Base-by-base conservation (phyloP, 768 basidiomycete genomes). In the Podaxis sp. region DNA sequence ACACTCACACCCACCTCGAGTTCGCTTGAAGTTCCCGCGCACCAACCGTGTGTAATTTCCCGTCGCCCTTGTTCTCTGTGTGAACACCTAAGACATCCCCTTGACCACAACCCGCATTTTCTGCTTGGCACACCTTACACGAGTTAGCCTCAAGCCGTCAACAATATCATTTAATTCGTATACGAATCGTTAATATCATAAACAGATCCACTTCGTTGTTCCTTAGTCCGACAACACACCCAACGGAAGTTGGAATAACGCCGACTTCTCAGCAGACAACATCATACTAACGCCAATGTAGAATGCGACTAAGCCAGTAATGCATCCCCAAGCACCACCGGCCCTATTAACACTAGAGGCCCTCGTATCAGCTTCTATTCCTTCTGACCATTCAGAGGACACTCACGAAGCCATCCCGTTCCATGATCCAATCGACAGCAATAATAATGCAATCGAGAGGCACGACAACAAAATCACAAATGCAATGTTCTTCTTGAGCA, bases 281-380 rank as follows among this genome's bases (percentile, higher is more conserved):
- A 83, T 64, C 46, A 80, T 76, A 37, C 72, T 68, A 13, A 81
- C 60, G 40, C 78, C 81, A 56, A 80, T 77, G 65, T 83, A 83
- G 67, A 76, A 82, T 1, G 81, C 82, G 33, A 81, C 70, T 28
- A 82, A 69, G 0, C 76, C 78, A 1, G 76, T 77, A 11, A 78
- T 69, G 51, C 80, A 70, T 30, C 81, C 81, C 12, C 78, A 68
- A 1, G 66, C 72, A 13, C 81, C 81, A 15, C 80, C 82, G 0
- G 74, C 78, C 41, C 74, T 78, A 40, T 71, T 73, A 11, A 76
- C 58, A 22, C 79, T 77, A 57, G 10, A 53, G 37, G 41, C 53
- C 53, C 26, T 11, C 44, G 55, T 33, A 37, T 66, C 36, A 61
- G 64, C 15, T 37, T 20, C 28, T 13, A 3, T 38, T 22, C 15